Conservation (phyloP, 139 green algal species). For the Chlorella sorokiniana region DNA sequence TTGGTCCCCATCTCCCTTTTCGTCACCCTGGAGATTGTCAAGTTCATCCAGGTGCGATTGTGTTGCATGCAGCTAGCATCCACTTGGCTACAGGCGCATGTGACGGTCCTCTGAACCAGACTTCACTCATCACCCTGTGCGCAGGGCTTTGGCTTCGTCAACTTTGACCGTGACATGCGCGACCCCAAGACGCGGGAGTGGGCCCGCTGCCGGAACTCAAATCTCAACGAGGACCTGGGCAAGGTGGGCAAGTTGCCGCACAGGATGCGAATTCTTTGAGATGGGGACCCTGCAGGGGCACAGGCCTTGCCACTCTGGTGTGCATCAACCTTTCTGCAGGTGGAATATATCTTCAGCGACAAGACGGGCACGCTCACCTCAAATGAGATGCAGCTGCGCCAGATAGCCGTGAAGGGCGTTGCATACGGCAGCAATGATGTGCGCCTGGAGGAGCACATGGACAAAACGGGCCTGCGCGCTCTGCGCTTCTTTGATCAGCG, state of each 20-base stretch:
- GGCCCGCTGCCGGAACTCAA: constrained; percentile 84
- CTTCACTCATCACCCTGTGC: not conserved
- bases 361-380: constrained; percentile 95
- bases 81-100: not conserved
- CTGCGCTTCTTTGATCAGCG: constrained; percentile 57
- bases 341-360: constrained; percentile 95
- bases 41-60: constrained; percentile 73
- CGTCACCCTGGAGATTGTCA: constrained; percentile 96
- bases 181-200: constrained; percentile 69
- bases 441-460: constrained; percentile 54
- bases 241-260: constrained; percentile 34
- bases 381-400: constrained; percentile 87
- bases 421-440: constrained; percentile 42
- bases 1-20: constrained; percentile 99
- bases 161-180: constrained; percentile 79
- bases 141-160: constrained; percentile 83
- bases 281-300: no score
- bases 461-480: constrained; percentile 23
- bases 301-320: no score
- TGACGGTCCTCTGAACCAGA: not conserved
- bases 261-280: not conserved
- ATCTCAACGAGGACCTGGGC: constrained; percentile 98
- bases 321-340: no score
- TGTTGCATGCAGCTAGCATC: not conserved
- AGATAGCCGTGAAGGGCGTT: constrained; percentile 58